phyloP scores from a whole-genome alignment of 371 early-diverging fungal genomes.

The Mucor irregularis region DNA sequence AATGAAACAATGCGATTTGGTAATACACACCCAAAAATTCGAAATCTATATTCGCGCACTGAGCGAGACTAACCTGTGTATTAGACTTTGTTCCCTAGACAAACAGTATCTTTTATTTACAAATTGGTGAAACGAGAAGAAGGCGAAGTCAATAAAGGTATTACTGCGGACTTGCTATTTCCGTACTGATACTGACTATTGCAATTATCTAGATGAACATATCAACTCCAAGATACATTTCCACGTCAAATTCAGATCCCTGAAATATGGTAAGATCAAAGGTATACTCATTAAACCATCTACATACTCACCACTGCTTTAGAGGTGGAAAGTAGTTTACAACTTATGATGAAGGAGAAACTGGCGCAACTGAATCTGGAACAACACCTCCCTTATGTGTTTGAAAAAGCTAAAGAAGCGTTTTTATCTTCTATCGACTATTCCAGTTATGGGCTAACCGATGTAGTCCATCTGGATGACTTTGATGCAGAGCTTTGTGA shows the following conservation, averaged over 20 bases:
- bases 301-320: too few relatives aligned
- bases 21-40: constrained; percentile 22
- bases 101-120: constrained; percentile 62
- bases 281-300: too few relatives aligned
- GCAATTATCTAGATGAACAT: constrained; percentile 2
- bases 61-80: too few relatives aligned
- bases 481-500: constrained; percentile 61
- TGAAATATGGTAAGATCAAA: constrained; percentile 54
- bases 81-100: constrained; percentile 64
- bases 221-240: constrained; percentile 57
- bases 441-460: constrained; percentile 62
- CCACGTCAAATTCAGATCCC: constrained; percentile 50
- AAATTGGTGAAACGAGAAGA: constrained; percentile 53
- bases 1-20: constrained; percentile 52
- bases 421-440: constrained; percentile 58
- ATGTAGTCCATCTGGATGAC: constrained; percentile 59
- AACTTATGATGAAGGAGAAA: constrained; percentile 42
- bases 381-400: constrained; percentile 57
- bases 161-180: too few relatives aligned
- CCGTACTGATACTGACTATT: background rate
- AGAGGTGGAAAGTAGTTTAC: constrained; percentile 70
- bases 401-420: constrained; percentile 53
- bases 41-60: too few relatives aligned
- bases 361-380: constrained; percentile 46
- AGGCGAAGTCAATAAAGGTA: background rate